phyloP scores from a whole-genome alignment of 148 eudicot species.

The Limonium bicolor region DNA sequence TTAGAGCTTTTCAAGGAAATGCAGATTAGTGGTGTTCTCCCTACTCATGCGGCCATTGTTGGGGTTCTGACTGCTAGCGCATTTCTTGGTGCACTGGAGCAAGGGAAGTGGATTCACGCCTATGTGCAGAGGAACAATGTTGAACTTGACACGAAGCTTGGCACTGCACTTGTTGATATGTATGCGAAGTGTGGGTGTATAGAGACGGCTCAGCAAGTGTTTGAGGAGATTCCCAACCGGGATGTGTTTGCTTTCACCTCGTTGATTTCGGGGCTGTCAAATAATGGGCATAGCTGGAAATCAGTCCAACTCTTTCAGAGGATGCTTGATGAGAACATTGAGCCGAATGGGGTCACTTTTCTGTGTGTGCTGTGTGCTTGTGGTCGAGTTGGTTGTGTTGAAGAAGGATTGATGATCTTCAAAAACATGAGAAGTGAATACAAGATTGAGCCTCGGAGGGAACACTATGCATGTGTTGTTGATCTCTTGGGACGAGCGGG shows the following conservation, averaged over 20 bases:
- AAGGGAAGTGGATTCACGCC: constrained; percentile 65
- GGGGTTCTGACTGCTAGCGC: constrained; percentile 60
- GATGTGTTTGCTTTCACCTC: constrained; percentile 50
- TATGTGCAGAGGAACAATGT: constrained; percentile 23
- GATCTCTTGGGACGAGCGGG: constrained; percentile 67
- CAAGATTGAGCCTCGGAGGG: constrained; percentile 32
- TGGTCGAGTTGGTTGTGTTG: constrained; percentile 36
- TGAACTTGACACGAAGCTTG: constrained; percentile 35
- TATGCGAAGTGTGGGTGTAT: constrained; percentile 60
- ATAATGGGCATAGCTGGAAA: constrained; percentile 31
- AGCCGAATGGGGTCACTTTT: constrained; percentile 48
- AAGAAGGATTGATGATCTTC: constrained; percentile 48
- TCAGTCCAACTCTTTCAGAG: constrained; percentile 34
- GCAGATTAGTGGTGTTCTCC: constrained; percentile 33
- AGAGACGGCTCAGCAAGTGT: constrained; percentile 32
- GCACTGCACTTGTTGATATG: constrained; percentile 69
- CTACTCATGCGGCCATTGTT: constrained; percentile 38
- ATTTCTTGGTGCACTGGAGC: constrained; percentile 48
- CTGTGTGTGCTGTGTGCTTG: constrained; percentile 42
- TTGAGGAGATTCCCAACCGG: constrained; percentile 29
- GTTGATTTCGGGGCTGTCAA: constrained; percentile 57
- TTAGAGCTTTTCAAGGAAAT: constrained; percentile 38
- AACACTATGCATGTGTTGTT: constrained; percentile 57
- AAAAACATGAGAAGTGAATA: constrained; percentile 28
- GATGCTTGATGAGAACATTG: constrained; percentile 34